Conservation (phyloP, 805 yeast genomes). For the Yarrowia sp. region DNA sequence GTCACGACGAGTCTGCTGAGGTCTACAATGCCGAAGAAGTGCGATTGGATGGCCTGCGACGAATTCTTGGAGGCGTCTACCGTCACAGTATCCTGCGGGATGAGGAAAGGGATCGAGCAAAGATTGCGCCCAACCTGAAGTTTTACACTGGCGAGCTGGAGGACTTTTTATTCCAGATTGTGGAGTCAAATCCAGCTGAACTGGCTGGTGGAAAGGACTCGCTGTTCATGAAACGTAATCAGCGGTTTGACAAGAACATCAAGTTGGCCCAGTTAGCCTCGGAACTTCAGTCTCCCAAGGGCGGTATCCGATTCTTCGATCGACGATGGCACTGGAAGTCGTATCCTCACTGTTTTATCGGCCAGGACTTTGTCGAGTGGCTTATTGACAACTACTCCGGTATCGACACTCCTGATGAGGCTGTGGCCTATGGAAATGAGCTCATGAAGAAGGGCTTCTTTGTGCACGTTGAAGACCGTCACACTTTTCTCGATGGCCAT, state of each 20-base stretch:
- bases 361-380: slow-evolving; percentile 86
- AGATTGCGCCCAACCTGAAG: slow-evolving; percentile 50
- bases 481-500: slow-evolving; percentile 86
- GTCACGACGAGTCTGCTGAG: slow-evolving; percentile 50
- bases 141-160: slow-evolving; percentile 86
- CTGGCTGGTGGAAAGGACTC: slow-evolving; percentile 39
- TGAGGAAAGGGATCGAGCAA: slow-evolving; percentile 41
- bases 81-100: slow-evolving; percentile 52
- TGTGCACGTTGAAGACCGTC: slow-evolving; percentile 78
- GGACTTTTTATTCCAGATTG: slow-evolving; percentile 55
- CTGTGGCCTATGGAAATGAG: slow-evolving; percentile 71
- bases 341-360: slow-evolving; percentile 75
- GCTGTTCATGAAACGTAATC: slow-evolving; percentile 36
- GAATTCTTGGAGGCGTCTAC: slow-evolving; percentile 54
- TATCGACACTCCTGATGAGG: slow-evolving; percentile 77
- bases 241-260: slow-evolving; percentile 48
- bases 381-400: slow-evolving; percentile 72
- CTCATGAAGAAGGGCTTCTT: slow-evolving; percentile 71
- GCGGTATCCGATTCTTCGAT: slow-evolving; percentile 65
- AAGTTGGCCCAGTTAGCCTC: slow-evolving; percentile 53
- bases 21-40: slow-evolving; percentile 75
- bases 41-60: slow-evolving; percentile 84
- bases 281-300: slow-evolving; percentile 59
- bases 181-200: slow-evolving; percentile 37
- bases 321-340: slow-evolving; percentile 87